These are phyloP conservation scores for Ramalina peruviana DNA, from an alignment of 495 filamentous ascomycete species.

Conservation along the genomic window DNA sequence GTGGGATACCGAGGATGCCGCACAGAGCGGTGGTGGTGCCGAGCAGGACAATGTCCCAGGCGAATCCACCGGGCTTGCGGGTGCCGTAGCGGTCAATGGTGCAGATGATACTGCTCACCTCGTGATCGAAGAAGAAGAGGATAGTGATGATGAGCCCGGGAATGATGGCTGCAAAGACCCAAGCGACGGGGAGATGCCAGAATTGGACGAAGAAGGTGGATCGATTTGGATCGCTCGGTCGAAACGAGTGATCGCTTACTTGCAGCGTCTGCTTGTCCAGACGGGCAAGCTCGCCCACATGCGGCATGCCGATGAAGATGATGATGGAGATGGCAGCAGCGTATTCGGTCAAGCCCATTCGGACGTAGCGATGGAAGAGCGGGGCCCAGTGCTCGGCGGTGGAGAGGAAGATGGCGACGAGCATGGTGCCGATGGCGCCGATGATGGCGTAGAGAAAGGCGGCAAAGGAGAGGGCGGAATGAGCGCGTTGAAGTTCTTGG, in stretches of 20 bases:
- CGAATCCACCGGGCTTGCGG: constrained; percentile 51
- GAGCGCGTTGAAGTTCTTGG: constrained; percentile 51
- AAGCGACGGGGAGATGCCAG: constrained; percentile 46
- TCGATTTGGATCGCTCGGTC: constrained; percentile 44
- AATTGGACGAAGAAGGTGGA: constrained; percentile 50
- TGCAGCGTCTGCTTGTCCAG: constrained; percentile 50
- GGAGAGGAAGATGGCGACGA: constrained; percentile 50
- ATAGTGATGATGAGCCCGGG: constrained; percentile 54
- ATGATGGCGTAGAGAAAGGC: constrained; percentile 60
- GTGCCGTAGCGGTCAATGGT: constrained; percentile 54
- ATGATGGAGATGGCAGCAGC: constrained; percentile 61
- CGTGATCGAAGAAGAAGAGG: constrained; percentile 64
- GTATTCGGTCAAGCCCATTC: constrained; percentile 53
- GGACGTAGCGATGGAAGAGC: constrained; percentile 50
- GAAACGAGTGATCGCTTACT: constrained; percentile 39
- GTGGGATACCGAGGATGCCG: constrained; percentile 55
- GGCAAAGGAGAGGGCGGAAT: constrained; percentile 44
- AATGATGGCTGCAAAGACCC: constrained; percentile 52
- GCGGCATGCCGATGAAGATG: constrained; percentile 50
- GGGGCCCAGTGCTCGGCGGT: constrained; percentile 52
- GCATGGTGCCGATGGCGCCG: constrained; percentile 54
- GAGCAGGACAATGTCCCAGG: constrained; percentile 55
- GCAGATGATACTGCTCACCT: constrained; percentile 63
- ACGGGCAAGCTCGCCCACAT: constrained; percentile 46
- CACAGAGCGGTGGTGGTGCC: constrained; percentile 57